phyloP scores from a whole-genome alignment of 768 basidiomycete genomes.

The Panaeolus papilionaceus region DNA sequence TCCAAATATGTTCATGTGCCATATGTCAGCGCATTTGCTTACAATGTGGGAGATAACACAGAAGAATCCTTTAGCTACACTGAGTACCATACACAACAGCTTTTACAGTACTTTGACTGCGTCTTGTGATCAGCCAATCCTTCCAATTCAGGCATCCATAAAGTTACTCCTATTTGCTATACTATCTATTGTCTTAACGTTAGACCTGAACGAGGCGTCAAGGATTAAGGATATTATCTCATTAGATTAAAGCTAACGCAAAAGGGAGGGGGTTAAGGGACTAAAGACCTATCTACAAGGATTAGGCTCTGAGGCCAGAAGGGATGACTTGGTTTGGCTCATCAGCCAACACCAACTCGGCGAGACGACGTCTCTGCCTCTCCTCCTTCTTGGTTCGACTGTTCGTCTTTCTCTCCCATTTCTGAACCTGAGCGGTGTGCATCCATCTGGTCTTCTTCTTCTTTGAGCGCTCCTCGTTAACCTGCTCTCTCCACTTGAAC shows the following conservation, averaged over 20 bases:
- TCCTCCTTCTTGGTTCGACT: slow-evolving; percentile 58
- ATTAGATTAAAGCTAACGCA: slow-evolving; percentile 9
- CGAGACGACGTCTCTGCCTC: slow-evolving; percentile 61
- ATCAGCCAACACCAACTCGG: slow-evolving; percentile 56
- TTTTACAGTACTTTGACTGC: not conserved
- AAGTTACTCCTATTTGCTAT: too few relatives aligned
- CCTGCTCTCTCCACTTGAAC: slow-evolving; percentile 71
- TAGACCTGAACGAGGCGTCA: not conserved
- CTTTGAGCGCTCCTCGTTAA: slow-evolving; percentile 63
- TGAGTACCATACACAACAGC: too few relatives aligned
- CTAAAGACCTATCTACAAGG: not conserved
- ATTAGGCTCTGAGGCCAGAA: slow-evolving; percentile 23
- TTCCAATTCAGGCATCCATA: not conserved
- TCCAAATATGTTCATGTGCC: not conserved
- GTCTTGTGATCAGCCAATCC: too few relatives aligned
- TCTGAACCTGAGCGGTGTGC: slow-evolving; percentile 52
- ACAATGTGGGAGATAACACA: not conserved
- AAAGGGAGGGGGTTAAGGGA: not conserved
- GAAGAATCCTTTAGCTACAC: not conserved
- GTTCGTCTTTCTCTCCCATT: slow-evolving; percentile 61
- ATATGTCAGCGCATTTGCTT: not conserved
- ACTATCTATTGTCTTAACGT: too few relatives aligned
- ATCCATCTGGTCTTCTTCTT: slow-evolving; percentile 67
- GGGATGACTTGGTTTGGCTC: slow-evolving; percentile 69
- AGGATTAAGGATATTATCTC: not conserved